phyloP scores from a whole-genome alignment of 768 basidiomycete genomes.

The Chiua virens region DNA sequence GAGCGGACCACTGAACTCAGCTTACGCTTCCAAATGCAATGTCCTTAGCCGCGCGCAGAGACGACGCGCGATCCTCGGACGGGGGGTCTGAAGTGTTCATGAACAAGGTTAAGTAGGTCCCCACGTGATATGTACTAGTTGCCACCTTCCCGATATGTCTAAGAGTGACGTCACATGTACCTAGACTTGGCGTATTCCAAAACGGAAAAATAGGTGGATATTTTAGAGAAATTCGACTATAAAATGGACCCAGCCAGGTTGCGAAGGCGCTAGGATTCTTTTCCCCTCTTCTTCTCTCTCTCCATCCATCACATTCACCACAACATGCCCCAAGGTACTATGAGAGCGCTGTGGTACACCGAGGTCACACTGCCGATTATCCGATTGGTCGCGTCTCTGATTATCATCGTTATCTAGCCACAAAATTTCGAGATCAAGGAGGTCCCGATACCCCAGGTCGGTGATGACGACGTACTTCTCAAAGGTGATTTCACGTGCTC shows the following conservation, averaged over 20 bases:
- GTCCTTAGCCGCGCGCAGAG: conserved; percentile 39
- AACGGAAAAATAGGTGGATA: conserved; percentile 10
- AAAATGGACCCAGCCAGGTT: conserved; percentile 12
- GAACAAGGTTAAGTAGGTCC: too few species aligned
- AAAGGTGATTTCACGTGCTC: conserved; percentile 48
- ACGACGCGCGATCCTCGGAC: not conserved
- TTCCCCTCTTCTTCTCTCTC: conserved; percentile 3
- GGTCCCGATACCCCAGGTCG: conserved; percentile 64
- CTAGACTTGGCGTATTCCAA: conserved; percentile 12
- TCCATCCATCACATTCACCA: not conserved
- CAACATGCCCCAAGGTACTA: conserved; percentile 57
- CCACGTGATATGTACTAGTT: conserved; percentile 15
- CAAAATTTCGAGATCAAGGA: conserved; percentile 63
- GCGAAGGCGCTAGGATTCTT: not conserved
- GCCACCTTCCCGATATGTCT: conserved; percentile 3
- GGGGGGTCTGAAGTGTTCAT: too few species aligned
- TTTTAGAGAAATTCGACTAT: conserved; percentile 16
- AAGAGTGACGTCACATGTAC: conserved; percentile 26
- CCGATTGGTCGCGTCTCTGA: conserved; percentile 8
- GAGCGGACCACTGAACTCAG: not conserved
- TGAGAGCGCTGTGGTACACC: conserved; percentile 77
- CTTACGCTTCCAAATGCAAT: conserved; percentile 51
- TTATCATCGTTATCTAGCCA: conserved; percentile 43
- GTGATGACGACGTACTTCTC: conserved; percentile 71
- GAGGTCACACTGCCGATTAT: conserved; percentile 40